Percentiles rank a stretch among this genome's conserved stretches.
phyloP scores from a whole-genome alignment of 2,329 filamentous ascomycete species.

The Xylariaceae sp. region DNA sequence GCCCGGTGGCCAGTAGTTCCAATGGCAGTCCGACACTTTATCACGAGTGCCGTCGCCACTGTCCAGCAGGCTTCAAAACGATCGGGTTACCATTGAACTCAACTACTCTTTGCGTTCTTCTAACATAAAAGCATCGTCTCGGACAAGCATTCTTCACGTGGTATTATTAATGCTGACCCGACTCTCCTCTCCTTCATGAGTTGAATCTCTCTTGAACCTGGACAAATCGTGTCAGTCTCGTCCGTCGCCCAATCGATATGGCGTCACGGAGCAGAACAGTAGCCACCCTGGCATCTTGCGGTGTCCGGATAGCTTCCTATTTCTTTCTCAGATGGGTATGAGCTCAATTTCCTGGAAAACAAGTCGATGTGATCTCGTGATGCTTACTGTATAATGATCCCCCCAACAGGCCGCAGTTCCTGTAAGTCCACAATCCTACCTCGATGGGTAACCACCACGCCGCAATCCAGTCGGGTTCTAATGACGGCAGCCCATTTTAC shows the following conservation, averaged over 20 bases:
- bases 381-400: constrained; percentile 18
- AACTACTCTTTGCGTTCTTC: background rate
- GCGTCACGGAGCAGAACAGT: constrained; percentile 25
- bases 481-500: constrained; percentile 24
- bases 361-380: background rate
- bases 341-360: background rate
- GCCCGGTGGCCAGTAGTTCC: too few relatives aligned
- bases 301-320: constrained; percentile 46
- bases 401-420: constrained; percentile 27
- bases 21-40: background rate
- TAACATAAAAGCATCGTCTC: constrained; percentile 2
- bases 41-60: constrained; percentile 16
- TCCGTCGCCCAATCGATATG: constrained; percentile 15
- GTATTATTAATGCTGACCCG: constrained; percentile 1
- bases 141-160: background rate
- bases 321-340: constrained; percentile 60
- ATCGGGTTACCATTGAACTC: background rate
- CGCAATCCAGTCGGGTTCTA: constrained; percentile 15
- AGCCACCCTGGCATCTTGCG: constrained; percentile 43
- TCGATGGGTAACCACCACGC: background rate
- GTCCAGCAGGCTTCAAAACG: background rate
- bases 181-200: background rate
- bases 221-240: background rate
- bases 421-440: constrained; percentile 22
- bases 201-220: background rate